These are phyloP conservation scores for Bremia lactucae DNA, from an alignment of 352 stramenopile genomes.

Conservation along the genomic window DNA sequence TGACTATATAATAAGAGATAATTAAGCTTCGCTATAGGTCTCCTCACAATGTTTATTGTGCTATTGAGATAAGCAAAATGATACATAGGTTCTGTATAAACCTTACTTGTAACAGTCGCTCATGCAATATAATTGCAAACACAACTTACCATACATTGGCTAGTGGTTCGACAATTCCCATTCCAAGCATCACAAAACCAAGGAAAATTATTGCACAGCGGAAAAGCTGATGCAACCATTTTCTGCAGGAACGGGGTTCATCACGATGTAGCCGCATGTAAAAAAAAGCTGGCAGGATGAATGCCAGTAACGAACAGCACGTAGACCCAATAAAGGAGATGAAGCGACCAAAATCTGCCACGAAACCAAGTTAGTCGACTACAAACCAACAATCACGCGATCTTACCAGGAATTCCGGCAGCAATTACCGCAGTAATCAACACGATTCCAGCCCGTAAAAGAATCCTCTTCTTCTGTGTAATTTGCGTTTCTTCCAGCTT, in stretches of 20 bases:
- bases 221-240: conserved; percentile 16
- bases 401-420: conserved; percentile 55
- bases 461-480: conserved; percentile 20
- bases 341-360: conserved; percentile 84
- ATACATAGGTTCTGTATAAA: too few relatives aligned
- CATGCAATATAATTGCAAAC: neutral
- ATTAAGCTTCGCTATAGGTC: too few relatives aligned
- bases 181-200: conserved; percentile 25
- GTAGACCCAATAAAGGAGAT: conserved; percentile 85
- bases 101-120: too few relatives aligned
- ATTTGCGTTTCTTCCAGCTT: conserved; percentile 6
- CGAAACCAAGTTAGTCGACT: neutral
- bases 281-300: conserved; percentile 84
- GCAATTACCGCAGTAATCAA: conserved; percentile 70
- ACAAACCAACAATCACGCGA: neutral
- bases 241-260: conserved; percentile 15
- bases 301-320: conserved; percentile 84
- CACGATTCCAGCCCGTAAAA: conserved; percentile 55
- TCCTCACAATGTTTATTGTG: too few relatives aligned
- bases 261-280: conserved; percentile 57
- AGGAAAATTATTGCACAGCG: conserved; percentile 30
- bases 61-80: too few relatives aligned
- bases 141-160: conserved; percentile 21
- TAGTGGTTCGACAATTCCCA: conserved; percentile 22
- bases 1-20: too few relatives aligned